These are phyloP conservation scores for Pythium chondricola DNA, from an alignment of 352 stramenopile species.

Conservation along the genomic window DNA sequence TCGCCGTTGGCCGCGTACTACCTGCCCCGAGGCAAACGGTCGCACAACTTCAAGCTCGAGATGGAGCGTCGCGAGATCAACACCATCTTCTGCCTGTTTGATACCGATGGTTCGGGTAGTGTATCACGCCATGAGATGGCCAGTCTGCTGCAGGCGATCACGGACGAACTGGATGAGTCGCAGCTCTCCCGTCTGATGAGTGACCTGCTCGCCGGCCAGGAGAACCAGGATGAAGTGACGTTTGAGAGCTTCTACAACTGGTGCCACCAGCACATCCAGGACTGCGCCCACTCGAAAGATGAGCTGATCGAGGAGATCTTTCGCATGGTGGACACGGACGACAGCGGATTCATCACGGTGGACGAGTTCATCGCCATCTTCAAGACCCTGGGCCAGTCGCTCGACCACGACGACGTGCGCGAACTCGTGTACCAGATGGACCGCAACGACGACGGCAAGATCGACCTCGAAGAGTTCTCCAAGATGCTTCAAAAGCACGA, in stretches of 20 bases:
- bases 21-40: conserved; percentile 35
- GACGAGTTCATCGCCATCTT: conserved; percentile 74
- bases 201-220: conserved; percentile 35
- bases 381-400: conserved; percentile 55
- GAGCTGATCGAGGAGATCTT: conserved; percentile 66
- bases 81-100: conserved; percentile 66
- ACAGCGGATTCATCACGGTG: conserved; percentile 57
- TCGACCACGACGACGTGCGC: conserved; percentile 67
- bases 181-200: conserved; percentile 56
- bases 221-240: conserved; percentile 36
- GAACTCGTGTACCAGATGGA: conserved; percentile 75
- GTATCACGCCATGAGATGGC: conserved; percentile 61
- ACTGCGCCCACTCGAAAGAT: conserved; percentile 45
- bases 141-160: conserved; percentile 49
- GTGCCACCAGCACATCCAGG: conserved; percentile 55
- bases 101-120: conserved; percentile 49
- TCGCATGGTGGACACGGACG: conserved; percentile 57
- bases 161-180: conserved; percentile 50
- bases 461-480: conserved; percentile 63
- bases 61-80: conserved; percentile 65
- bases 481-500: conserved; percentile 75
- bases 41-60: conserved; percentile 49
- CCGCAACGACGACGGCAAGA: conserved; percentile 67
- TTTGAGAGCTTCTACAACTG: conserved; percentile 72
- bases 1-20: conserved; percentile 47